A percentile compares a stretch with the other conserved stretches of the same genome.
Conservation (phyloP, 2,329 filamentous ascomycete genomes). For the Plectosphaerella plurivora region DNA sequence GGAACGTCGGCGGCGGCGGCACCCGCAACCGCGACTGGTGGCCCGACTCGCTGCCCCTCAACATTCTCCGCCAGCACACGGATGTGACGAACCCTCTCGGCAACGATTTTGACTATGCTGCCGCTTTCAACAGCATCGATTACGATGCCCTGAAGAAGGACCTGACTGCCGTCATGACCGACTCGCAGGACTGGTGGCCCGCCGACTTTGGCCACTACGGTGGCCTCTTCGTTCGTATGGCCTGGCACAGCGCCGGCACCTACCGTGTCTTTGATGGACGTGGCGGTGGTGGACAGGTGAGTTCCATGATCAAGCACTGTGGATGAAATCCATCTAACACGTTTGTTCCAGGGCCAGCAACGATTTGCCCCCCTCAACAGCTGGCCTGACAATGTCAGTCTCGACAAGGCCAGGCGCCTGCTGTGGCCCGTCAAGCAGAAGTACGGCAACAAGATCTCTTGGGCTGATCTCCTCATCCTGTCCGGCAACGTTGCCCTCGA, state of each 20-base stretch:
- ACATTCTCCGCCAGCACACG: slow-evolving; percentile 70
- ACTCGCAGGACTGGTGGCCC: slow-evolving; percentile 77
- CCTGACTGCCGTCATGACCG: slow-evolving; percentile 65
- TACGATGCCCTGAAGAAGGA: slow-evolving; percentile 72
- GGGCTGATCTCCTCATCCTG: slow-evolving; percentile 69
- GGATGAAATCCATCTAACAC: not conserved
- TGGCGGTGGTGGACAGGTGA: slow-evolving; percentile 60
- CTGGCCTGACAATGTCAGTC: slow-evolving; percentile 74
- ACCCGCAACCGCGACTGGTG: slow-evolving; percentile 70
- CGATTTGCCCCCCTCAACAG: slow-evolving; percentile 76
- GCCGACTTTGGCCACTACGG: slow-evolving; percentile 79
- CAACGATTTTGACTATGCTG: slow-evolving; percentile 66
- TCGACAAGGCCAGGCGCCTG: slow-evolving; percentile 77
- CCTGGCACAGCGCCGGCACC: slow-evolving; percentile 75
- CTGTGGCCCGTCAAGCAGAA: slow-evolving; percentile 77
- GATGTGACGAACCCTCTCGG: slow-evolving; percentile 58
- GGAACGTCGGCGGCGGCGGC: slow-evolving; percentile 54
- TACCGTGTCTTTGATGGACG: slow-evolving; percentile 72
- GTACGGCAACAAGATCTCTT: slow-evolving; percentile 78
- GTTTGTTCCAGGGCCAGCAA: slow-evolving; percentile 54
- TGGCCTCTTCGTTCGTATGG: slow-evolving; percentile 74
- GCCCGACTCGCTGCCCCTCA: slow-evolving; percentile 63
- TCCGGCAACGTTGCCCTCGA: slow-evolving; percentile 74
- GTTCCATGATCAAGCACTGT: not conserved
- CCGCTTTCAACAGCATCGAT: slow-evolving; percentile 68